These are phyloP conservation scores for Anastatica hierochuntica DNA, from an alignment of 345 rosid species.

Conservation along the genomic window DNA sequence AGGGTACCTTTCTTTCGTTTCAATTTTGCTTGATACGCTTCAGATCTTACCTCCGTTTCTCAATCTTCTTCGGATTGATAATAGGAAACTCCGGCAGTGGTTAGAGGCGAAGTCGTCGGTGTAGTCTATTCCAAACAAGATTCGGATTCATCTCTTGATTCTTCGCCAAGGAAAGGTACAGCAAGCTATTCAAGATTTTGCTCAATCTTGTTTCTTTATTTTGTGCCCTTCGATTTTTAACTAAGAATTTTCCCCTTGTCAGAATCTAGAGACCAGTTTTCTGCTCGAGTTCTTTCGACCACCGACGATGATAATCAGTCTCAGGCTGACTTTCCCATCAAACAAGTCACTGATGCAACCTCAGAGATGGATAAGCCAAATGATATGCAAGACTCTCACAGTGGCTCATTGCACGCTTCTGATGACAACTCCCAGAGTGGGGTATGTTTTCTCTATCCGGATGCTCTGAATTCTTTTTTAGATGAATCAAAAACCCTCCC, in stretches of 20 bases:
- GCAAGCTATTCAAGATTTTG: not conserved
- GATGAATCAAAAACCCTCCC: no score
- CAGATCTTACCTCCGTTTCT: slow-evolving; percentile 4
- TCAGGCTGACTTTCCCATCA: slow-evolving; percentile 36
- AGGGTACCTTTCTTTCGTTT: slow-evolving; percentile 33
- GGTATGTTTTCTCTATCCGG: slow-evolving; percentile 21
- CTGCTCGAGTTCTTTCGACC: slow-evolving; percentile 67
- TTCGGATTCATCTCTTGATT: no score
- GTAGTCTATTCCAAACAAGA: slow-evolving; percentile 40
- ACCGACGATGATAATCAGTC: slow-evolving; percentile 40
- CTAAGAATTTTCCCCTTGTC: slow-evolving; percentile 22
- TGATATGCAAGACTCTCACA: not conserved
- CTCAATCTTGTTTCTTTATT: not conserved
- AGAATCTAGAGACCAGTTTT: slow-evolving; percentile 48
- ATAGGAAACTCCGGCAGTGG: slow-evolving; percentile 46
- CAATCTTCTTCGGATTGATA: not conserved
- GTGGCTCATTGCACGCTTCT: not conserved
- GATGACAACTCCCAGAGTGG: slow-evolving; percentile 6
- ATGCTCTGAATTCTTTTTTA: not conserved
- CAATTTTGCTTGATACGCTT: not conserved
- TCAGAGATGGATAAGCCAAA: slow-evolving; percentile 5
- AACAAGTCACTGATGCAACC: slow-evolving; percentile 35
- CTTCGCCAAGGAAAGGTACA: slow-evolving; percentile 28
- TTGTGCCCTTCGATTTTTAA: not conserved
- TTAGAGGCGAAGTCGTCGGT: slow-evolving; percentile 49